Base-by-base conservation (phyloP, 2,329 filamentous ascomycete species). In the Fusarium nodosum region DNA sequence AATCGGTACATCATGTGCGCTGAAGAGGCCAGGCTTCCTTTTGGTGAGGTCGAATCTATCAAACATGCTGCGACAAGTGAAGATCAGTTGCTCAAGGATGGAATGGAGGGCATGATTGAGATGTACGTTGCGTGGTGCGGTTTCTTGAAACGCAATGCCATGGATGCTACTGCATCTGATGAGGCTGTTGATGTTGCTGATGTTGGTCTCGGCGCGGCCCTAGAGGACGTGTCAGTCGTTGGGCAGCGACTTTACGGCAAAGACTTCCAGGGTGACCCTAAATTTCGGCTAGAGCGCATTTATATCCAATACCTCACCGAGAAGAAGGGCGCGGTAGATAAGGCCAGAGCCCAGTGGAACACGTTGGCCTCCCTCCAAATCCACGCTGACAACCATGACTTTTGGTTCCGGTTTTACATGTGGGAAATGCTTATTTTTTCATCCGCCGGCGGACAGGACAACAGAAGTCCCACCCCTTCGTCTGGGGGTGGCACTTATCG, bases 111-210 rank as follows among this genome's bases (percentile, higher is more conserved):
- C 70, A 89, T 97, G 33, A 87, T 98, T 62, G 93, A 97, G 74
- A 93, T 98, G 75, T 94, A 97, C 75, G 90, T 93, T 55, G 91
- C 94, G 0, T 99, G 96, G 96, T 97, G 95, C 76, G 94, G 93
- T 51, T 98, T 95, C 73, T 85, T 99, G 22, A 93, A 95, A 71
- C 91, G 96, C 26, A 90, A 90, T 50, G 93, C 95, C 20, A 94
- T 97, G 82, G 85, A 89, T 58, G 85, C 88, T 2, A 88, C 89
- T 62, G 89, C 91, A 2, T 88, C 88, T 2, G 92, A 95, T 60
- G 94, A 97, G 76, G 93, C 95, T 56, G 86, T 92, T 33, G 94
- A 97, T 76, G 89, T 97, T 48, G 95, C 95, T 10, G 94, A 98
- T 76, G 92, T 97, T 42, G 95, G 94, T 13, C 90, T 99, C 62